These are phyloP conservation scores for Solanum pinnatisectum DNA, from an alignment of 257 asterid species.

Conservation along the genomic window DNA sequence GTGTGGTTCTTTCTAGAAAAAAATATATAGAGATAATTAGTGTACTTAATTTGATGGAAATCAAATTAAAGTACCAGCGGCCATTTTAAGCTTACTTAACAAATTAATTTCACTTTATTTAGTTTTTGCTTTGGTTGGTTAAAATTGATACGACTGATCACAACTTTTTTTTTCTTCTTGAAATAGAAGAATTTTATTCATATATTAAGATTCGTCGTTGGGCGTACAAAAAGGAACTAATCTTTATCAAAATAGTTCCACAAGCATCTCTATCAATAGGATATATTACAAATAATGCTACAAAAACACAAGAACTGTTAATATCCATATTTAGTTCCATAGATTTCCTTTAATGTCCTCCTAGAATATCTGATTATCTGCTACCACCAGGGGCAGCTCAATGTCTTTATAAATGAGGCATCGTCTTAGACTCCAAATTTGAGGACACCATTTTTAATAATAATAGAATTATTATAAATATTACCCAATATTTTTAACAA, in stretches of 20 bases:
- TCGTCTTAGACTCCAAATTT: not conserved
- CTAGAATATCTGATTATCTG: not conserved
- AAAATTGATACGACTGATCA: not conserved
- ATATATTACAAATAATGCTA: not conserved
- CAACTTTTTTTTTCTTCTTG: not conserved
- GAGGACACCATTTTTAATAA: too few relatives aligned
- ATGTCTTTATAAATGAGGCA: not conserved
- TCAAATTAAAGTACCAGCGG: not conserved
- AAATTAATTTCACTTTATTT: not conserved
- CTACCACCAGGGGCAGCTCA: not conserved
- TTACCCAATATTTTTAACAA: too few relatives aligned
- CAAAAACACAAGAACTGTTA: not conserved
- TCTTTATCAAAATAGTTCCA: not conserved
- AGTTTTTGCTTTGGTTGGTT: not conserved
- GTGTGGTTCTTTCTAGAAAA: too few relatives aligned
- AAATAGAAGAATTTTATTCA: too few relatives aligned
- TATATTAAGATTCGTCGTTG: too few relatives aligned
- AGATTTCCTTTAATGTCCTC: not conserved
- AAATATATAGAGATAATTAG: too few relatives aligned
- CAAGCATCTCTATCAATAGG: too few relatives aligned
- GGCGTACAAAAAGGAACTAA: not conserved
- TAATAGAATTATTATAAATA: too few relatives aligned
- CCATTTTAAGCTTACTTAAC: not conserved
- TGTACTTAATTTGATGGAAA: not conserved
- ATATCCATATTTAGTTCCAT: not conserved